Conservation (phyloP, 805 yeast species). For the Wickerhamomyces bovis region DNA sequence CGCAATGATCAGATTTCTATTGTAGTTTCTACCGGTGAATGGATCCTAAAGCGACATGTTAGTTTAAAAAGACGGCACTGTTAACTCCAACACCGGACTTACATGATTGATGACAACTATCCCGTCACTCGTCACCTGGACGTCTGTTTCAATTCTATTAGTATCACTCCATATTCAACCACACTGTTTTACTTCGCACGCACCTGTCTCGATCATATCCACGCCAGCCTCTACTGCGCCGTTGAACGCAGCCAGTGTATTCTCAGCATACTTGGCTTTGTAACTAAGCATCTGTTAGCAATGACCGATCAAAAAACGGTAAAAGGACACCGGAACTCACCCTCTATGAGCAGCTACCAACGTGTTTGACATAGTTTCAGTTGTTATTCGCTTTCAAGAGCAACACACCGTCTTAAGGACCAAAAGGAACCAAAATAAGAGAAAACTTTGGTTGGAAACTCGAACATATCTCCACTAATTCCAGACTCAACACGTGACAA, state of each 20-base stretch:
- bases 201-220: conserved; percentile 38
- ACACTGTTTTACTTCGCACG: background rate
- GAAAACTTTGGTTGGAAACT: background rate
- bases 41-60: conserved; percentile 27
- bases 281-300: conserved; percentile 7
- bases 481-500: background rate
- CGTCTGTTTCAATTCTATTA: conserved; percentile 29
- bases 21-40: conserved; percentile 43
- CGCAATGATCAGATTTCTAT: conserved; percentile 31
- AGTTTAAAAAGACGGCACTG: background rate
- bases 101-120: conserved; percentile 45
- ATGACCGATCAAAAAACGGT: conserved; percentile 3
- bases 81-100: background rate
- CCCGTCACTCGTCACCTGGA: conserved; percentile 50
- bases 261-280: conserved; percentile 38
- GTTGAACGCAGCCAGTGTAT: conserved; percentile 39
- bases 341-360: conserved; percentile 9
- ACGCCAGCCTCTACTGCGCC: conserved; percentile 40
- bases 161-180: no score
- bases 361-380: background rate
- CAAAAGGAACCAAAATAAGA: background rate
- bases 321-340: conserved; percentile 1
- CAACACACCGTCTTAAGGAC: no score
- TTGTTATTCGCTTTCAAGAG: no score
- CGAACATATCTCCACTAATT: background rate